Percentiles rank a stretch among this genome's conserved stretches.
These are phyloP conservation scores for Polychytrium aggregatum DNA, from an alignment of 192 early-diverging fungal species.

Conservation along the genomic window DNA sequence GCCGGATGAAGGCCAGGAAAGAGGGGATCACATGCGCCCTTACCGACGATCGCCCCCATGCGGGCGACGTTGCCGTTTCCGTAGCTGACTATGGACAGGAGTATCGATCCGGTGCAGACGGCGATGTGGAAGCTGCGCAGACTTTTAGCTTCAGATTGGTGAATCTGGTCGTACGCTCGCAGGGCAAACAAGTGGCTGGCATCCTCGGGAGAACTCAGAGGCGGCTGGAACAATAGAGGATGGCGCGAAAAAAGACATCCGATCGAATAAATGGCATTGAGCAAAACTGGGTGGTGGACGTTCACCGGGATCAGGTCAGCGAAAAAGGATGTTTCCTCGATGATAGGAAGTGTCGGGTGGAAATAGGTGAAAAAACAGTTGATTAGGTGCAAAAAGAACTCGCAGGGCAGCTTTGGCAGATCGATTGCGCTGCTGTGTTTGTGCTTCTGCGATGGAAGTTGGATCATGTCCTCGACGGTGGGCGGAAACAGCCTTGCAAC, in stretches of 20 bases:
- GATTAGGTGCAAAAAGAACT: conserved; percentile 20
- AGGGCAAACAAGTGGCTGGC: conserved; percentile 18
- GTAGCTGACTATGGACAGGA: no score
- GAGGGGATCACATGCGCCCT: no score
- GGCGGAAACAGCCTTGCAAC: no score
- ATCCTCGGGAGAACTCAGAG: conserved; percentile 17
- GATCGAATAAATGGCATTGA: conserved; percentile 29
- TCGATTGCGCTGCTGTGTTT: conserved; percentile 1
- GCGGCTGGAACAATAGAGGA: conserved; percentile 17
- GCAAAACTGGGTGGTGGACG: conserved; percentile 28
- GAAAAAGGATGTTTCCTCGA: conserved; percentile 22
- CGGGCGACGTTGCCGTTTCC: no score
- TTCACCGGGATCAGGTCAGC: conserved; percentile 25
- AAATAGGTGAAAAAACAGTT: conserved; percentile 23
- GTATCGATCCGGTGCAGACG: no score
- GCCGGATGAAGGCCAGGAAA: no score
- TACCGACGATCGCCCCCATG: no score
- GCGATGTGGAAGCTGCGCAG: no score
- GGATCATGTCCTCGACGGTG: neutral
- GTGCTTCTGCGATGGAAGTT: neutral
- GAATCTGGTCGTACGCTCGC: conserved; percentile 5
- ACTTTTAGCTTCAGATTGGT: no score
- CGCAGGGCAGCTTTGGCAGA: conserved; percentile 7
- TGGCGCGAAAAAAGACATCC: conserved; percentile 19
- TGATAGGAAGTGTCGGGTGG: conserved; percentile 16